Evolutionary conservation across 1,139 yeast species (phyloP).

Genomic region (Yamadazyma conglobata): DNA sequence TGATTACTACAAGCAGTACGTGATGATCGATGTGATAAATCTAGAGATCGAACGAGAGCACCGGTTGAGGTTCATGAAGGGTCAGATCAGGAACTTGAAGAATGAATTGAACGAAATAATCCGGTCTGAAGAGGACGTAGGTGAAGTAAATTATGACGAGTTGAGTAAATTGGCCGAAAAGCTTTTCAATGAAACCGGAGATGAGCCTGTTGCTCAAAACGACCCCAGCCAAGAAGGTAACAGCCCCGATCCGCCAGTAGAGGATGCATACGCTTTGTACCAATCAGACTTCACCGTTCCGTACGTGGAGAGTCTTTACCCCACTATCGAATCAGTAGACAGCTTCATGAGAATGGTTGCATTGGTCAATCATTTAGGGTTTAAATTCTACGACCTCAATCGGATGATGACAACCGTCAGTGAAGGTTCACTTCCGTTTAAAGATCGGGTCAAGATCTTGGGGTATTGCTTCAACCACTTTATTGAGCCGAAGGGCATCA

Average conservation of each 20-base stretch:
- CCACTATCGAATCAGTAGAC: conserved; percentile 15
- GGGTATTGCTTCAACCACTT: conserved; percentile 4
- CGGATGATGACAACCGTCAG: conserved; percentile 8
- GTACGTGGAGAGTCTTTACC: conserved; percentile 5
- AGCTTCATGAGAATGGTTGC: conserved; percentile 13
- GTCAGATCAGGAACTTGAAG: conserved; percentile 7
- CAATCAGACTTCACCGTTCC: conserved; percentile 1
- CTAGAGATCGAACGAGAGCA: conserved; percentile 12
- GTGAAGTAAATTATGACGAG: conserved; percentile 10
- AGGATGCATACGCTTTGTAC: too few relatives aligned
- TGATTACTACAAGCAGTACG: conserved; percentile 6
- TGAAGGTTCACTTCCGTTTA: conserved; percentile 4
- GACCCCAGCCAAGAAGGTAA: neutral
- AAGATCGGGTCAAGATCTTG: conserved; percentile 7
- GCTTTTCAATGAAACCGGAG: conserved; percentile 10
- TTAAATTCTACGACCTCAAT: conserved; percentile 16
- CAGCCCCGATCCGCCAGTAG: neutral
- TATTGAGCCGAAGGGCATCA: conserved; percentile 2
- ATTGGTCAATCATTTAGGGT: conserved; percentile 13
- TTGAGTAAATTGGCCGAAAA: conserved; percentile 14
- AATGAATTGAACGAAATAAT: conserved; percentile 8
- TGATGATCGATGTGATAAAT: conserved; percentile 8
- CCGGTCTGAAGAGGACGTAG: neutral
- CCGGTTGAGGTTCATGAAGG: conserved; percentile 13
- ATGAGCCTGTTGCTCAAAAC: neutral